Conservation (phyloP, 2,329 filamentous ascomycete genomes). For the Furcasterigmium sp. region DNA sequence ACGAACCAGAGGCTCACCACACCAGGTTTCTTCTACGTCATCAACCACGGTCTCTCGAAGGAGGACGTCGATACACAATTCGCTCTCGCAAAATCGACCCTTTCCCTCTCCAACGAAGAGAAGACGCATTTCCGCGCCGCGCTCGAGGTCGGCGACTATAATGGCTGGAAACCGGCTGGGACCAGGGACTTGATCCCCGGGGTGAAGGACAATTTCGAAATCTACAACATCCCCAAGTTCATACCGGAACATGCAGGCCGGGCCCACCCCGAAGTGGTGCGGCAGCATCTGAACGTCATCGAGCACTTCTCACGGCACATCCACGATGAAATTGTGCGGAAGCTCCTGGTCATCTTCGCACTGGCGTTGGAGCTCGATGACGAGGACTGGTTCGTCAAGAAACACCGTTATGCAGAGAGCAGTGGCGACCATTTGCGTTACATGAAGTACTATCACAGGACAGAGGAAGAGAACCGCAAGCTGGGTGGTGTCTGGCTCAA, state of each 20-base stretch:
- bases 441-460: constrained; percentile 49
- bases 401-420: constrained; percentile 49
- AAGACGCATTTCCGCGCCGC: constrained; percentile 49
- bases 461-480: constrained; percentile 34
- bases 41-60: constrained; percentile 54
- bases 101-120: constrained; percentile 46
- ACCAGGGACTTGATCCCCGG: constrained; percentile 17
- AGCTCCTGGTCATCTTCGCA: constrained; percentile 52
- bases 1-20: too few species aligned
- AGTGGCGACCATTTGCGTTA: constrained; percentile 54
- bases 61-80: constrained; percentile 54
- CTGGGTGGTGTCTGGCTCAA: constrained; percentile 31
- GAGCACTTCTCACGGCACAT: constrained; percentile 39
- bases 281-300: constrained; percentile 45
- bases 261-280: constrained; percentile 38
- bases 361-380: constrained; percentile 52
- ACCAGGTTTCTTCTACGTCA: constrained; percentile 54
- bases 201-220: constrained; percentile 48
- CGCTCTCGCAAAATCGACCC: constrained; percentile 50
- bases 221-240: constrained; percentile 58
- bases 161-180: constrained; percentile 47
- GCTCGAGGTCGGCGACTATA: constrained; percentile 46
- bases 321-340: constrained; percentile 45
- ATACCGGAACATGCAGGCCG: constrained; percentile 34
- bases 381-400: constrained; percentile 48